Evolutionary conservation across 306 rosid species (phyloP).

Genomic region (Mimosa bimucronata): DNA sequence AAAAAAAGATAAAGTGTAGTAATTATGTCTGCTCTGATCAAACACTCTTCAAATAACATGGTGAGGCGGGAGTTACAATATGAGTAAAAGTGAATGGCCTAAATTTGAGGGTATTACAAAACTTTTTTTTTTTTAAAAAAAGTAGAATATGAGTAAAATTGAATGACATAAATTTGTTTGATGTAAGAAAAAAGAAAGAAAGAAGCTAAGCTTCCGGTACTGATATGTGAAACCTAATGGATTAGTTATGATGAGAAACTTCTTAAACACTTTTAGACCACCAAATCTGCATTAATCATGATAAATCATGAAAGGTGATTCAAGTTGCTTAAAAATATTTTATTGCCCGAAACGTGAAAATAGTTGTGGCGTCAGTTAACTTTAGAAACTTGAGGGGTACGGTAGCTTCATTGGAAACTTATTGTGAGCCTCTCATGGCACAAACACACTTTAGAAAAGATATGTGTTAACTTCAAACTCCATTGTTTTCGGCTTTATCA

Average conservation of each 20-base stretch:
- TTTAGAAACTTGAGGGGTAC: not conserved
- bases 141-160: not conserved
- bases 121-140: not conserved
- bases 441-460: not conserved
- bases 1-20: not conserved
- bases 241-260: no score
- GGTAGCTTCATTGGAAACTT: not conserved
- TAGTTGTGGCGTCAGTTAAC: not conserved
- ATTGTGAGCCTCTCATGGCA: not conserved
- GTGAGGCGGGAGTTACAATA: no score
- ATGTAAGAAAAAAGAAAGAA: no score
- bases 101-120: not conserved
- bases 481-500: conserved; percentile 4
- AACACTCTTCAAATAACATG: not conserved
- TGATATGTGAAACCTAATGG: not conserved
- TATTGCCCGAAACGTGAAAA: not conserved
- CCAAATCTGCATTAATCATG: not conserved
- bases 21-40: not conserved
- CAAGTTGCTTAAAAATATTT: not conserved
- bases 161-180: not conserved
- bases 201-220: not conserved
- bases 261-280: not conserved
- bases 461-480: not conserved
- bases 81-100: no score
- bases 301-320: not conserved